phyloP scores from a whole-genome alignment of 225 moss, liverwort and hornwort species.

The Pleurozium schreberi region DNA sequence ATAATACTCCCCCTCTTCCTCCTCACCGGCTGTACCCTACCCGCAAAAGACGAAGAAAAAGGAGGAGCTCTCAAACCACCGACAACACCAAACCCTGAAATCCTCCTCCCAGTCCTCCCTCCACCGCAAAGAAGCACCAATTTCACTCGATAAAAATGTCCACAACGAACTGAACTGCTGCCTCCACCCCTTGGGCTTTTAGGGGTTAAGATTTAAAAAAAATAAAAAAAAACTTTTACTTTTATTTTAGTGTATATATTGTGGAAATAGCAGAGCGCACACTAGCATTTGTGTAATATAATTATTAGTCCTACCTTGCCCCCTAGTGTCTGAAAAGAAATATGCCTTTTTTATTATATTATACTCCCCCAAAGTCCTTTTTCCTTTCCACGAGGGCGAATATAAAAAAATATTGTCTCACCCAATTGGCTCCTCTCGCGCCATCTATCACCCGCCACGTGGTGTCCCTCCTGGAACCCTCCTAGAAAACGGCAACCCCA shows the following conservation, averaged over 20 bases:
- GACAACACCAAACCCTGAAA: neutral
- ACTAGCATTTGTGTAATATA: neutral
- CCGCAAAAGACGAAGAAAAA: neutral
- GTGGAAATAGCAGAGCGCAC: neutral
- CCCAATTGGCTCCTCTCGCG: neutral
- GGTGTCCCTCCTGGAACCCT: neutral
- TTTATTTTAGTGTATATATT: no score
- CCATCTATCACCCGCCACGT: neutral
- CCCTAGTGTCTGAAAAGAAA: neutral
- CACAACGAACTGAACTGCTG: neutral
- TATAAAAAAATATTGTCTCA: no score
- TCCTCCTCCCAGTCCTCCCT: neutral
- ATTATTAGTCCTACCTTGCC: neutral
- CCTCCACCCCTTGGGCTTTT: no score
- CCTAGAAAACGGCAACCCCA: neutral
- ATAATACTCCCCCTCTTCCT: neutral
- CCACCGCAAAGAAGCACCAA: slow-evolving; percentile 26
- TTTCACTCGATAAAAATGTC: slow-evolving; percentile 19
- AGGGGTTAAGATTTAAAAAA: no score
- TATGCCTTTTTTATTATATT: neutral
- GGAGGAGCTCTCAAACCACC: neutral
- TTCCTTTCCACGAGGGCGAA: neutral
- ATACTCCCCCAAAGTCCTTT: neutral
- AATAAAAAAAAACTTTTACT: neutral
- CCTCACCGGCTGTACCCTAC: neutral